Evolutionary conservation across 805 yeast genomes (phyloP).

Genomic region (Candida jianshihensis): DNA sequence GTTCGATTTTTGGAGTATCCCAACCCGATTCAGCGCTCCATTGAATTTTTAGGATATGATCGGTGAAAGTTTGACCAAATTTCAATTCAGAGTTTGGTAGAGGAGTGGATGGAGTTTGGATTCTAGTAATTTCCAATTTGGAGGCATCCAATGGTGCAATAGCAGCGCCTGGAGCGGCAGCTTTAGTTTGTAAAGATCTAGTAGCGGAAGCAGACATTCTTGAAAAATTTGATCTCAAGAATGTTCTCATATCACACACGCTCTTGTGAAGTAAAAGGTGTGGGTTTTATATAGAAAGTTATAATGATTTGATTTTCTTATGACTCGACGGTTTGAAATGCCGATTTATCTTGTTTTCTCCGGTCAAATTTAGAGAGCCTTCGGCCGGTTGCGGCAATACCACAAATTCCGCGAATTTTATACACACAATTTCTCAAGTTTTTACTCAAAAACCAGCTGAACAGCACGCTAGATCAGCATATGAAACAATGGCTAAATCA

Average conservation of each 20-base stretch:
- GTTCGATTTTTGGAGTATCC: constrained; percentile 83
- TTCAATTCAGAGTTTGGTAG: constrained; percentile 56
- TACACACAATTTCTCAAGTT: too few species aligned
- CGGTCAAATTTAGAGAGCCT: too few species aligned
- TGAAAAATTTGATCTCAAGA: constrained; percentile 1
- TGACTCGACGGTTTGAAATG: background rate
- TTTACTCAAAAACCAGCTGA: too few species aligned
- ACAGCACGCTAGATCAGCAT: too few species aligned
- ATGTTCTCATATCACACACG: constrained; percentile 1
- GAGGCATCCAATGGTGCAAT: constrained; percentile 47
- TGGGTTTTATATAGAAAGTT: background rate
- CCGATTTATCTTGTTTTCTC: too few species aligned
- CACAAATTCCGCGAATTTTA: too few species aligned
- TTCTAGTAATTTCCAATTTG: constrained; percentile 41
- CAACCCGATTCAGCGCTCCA: constrained; percentile 79
- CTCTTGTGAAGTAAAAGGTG: background rate
- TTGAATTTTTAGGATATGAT: constrained; percentile 82
- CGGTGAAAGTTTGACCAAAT: constrained; percentile 73
- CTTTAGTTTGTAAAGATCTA: constrained; percentile 8
- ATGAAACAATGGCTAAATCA: too few species aligned
- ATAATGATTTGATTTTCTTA: background rate
- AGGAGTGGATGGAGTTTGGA: constrained; percentile 43
- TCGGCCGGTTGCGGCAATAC: too few species aligned
- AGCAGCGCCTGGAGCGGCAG: constrained; percentile 21
- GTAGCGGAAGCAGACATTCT: constrained; percentile 5